Conservation (phyloP, 345 rosid genomes). For the Salix exigua region DNA sequence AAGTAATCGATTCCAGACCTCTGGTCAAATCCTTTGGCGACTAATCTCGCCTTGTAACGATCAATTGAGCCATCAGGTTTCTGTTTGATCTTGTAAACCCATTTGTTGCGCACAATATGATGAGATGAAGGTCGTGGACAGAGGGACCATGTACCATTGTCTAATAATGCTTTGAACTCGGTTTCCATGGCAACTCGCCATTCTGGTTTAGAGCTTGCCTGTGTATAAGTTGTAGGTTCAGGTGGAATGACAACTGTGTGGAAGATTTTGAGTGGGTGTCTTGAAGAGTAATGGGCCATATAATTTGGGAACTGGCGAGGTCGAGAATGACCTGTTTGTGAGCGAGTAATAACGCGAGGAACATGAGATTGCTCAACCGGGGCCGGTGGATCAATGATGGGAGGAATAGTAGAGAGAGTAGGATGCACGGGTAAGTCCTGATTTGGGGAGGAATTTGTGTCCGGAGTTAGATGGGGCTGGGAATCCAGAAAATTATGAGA, state of each 20-base stretch:
- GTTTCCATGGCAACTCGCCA: background rate
- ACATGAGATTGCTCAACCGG: background rate
- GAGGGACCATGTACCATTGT: rapidly evolving
- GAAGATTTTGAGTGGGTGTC: background rate
- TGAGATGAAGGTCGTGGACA: too few relatives aligned
- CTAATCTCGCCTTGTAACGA: background rate
- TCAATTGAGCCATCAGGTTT: background rate
- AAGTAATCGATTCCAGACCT: background rate
- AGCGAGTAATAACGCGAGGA: background rate
- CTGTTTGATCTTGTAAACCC: background rate
- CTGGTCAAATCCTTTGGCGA: background rate
- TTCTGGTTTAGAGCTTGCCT: background rate
- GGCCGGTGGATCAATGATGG: rapidly evolving
- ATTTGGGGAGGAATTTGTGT: too few relatives aligned
- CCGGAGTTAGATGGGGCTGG: rapidly evolving
- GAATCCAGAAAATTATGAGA: rapidly evolving
- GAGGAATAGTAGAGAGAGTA: rapidly evolving
- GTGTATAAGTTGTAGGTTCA: too few relatives aligned
- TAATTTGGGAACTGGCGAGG: background rate
- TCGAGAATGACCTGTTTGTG: background rate
- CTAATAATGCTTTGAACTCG: background rate
- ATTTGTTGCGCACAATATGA: too few relatives aligned
- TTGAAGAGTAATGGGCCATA: background rate
- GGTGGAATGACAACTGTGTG: rapidly evolving
- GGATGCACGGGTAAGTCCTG: rapidly evolving